phyloP scores from a whole-genome alignment of 2,329 filamentous ascomycete species.

The Clathrospora elynae region DNA sequence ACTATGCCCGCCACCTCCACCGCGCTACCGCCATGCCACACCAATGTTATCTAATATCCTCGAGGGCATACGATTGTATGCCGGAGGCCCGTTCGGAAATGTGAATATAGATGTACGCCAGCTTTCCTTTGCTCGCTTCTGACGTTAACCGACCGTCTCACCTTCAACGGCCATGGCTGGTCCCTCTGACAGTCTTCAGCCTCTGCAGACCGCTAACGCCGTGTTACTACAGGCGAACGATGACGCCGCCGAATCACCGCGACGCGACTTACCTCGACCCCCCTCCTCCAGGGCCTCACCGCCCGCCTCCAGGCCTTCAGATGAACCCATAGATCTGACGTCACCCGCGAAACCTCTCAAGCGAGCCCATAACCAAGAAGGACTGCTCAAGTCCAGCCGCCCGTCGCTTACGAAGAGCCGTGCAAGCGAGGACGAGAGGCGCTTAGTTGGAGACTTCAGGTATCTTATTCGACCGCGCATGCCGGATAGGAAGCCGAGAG shows the following conservation, averaged over 20 bases:
- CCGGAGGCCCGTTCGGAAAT: conserved; percentile 6
- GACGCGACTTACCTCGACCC: conserved; percentile 9
- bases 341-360: conserved; percentile 11
- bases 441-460: conserved; percentile 25
- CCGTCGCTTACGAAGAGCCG: not conserved
- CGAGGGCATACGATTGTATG: conserved; percentile 9
- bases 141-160: not conserved
- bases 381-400: not conserved
- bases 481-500: not conserved
- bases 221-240: conserved; percentile 30
- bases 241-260: conserved; percentile 13
- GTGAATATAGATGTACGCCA: conserved; percentile 14
- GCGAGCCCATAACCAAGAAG: not conserved
- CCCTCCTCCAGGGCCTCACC: conserved; percentile 10
- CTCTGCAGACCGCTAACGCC: conserved; percentile 18
- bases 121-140: conserved; percentile 8
- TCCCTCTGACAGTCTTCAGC: not conserved
- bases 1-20: conserved; percentile 10
- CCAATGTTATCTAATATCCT: conserved; percentile 14
- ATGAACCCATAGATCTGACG: conserved; percentile 15
- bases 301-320: conserved; percentile 3
- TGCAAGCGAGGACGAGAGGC: conserved; percentile 19
- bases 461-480: conserved; percentile 5
- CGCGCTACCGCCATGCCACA: conserved; percentile 13
- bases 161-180: not conserved